Evolutionary conservation across 495 filamentous ascomycete genomes (phyloP).

Genomic region (Neurospora sublineolata): DNA sequence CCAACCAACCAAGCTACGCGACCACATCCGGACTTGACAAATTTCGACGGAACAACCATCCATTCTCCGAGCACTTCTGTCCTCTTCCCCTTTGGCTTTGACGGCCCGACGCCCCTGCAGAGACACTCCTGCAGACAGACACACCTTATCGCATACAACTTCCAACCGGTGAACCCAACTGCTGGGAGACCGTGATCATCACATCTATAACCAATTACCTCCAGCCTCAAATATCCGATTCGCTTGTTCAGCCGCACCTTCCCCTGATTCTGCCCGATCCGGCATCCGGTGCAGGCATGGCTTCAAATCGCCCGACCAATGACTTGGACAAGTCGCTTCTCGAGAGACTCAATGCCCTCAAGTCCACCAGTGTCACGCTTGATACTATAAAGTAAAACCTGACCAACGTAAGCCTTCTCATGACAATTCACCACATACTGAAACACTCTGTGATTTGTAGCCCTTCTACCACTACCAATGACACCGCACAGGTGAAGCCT

Average conservation of each 20-base stretch:
- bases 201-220: background rate
- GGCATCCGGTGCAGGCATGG: background rate
- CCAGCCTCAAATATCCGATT: background rate
- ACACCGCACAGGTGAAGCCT: background rate
- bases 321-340: slow-evolving; percentile 66
- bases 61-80: background rate
- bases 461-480: background rate
- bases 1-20: background rate
- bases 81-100: background rate
- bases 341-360: slow-evolving; percentile 71
- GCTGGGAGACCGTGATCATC: background rate
- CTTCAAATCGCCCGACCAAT: background rate
- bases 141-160: background rate
- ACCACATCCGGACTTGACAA: background rate
- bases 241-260: background rate
- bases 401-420: background rate
- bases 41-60: background rate
- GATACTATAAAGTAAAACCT: slow-evolving; percentile 22
- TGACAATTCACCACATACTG: background rate
- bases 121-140: background rate
- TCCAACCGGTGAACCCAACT: background rate
- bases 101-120: background rate
- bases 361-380: slow-evolving; percentile 26
- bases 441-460: background rate
- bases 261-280: background rate